phyloP scores from a whole-genome alignment of 768 basidiomycete species.

The Podaxis sp. region DNA sequence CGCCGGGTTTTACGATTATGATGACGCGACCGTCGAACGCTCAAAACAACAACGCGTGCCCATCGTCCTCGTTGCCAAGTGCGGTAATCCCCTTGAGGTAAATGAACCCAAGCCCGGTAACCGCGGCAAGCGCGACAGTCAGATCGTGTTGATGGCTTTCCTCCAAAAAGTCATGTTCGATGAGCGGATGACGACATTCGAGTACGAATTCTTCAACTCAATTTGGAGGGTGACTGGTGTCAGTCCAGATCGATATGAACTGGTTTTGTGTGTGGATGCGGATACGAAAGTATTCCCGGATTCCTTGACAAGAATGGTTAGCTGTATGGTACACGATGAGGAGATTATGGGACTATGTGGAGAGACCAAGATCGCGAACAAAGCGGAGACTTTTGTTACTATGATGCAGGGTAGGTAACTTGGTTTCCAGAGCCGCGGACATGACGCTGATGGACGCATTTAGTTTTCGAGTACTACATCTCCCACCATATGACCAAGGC shows the following conservation, averaged over 20 bases:
- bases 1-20: slow-evolving; percentile 96
- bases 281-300: slow-evolving; percentile 99
- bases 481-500: slow-evolving; percentile 99
- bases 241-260: slow-evolving; percentile 92
- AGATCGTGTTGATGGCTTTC: slow-evolving; percentile 97
- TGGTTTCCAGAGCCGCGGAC: background rate
- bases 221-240: slow-evolving; percentile 95
- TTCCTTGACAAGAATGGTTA: slow-evolving; percentile 91
- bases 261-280: slow-evolving; percentile 94
- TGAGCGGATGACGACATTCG: slow-evolving; percentile 99
- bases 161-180: slow-evolving; percentile 99
- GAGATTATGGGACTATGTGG: slow-evolving; percentile 99
- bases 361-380: slow-evolving; percentile 99
- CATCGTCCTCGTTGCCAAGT: slow-evolving; percentile 92
- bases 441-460: slow-evolving; percentile 11
- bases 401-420: slow-evolving; percentile 93
- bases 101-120: slow-evolving; percentile 93
- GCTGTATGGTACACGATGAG: slow-evolving; percentile 93
- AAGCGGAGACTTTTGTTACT: slow-evolving; percentile 96
- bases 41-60: slow-evolving; percentile 97
- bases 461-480: slow-evolving; percentile 99
- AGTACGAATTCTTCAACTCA: slow-evolving; percentile 99
- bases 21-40: slow-evolving; percentile 81
- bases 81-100: slow-evolving; percentile 88
- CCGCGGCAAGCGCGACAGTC: slow-evolving; percentile 97